Evolutionary conservation across 257 asterid genomes (phyloP).

Genomic region (Cynanchum wilfordii): DNA sequence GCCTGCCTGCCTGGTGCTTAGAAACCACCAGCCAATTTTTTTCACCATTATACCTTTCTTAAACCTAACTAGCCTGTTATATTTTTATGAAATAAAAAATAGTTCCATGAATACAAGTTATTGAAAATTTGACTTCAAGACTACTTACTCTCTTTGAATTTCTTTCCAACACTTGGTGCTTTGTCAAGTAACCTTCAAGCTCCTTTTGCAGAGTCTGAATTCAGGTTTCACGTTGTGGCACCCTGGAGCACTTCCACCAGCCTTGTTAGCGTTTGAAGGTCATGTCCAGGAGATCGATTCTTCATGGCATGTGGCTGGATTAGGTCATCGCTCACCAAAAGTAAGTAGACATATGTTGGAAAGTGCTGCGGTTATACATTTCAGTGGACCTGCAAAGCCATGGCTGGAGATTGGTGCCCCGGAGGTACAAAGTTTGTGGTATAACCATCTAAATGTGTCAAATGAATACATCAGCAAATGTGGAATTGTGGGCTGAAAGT

Average conservation of each 20-base stretch:
- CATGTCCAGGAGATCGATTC: constrained; percentile 59
- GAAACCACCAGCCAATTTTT: not conserved
- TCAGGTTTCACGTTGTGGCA: constrained; percentile 67
- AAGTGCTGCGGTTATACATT: constrained; percentile 70
- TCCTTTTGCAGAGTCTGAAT: constrained; percentile 44
- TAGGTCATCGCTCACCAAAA: constrained; percentile 48
- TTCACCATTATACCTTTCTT: not conserved
- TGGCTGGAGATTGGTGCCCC: constrained; percentile 70
- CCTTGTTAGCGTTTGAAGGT: constrained; percentile 72
- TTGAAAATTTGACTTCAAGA: not conserved
- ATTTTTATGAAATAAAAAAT: not conserved
- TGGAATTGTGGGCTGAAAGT: constrained; percentile 41
- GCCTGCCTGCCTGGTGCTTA: not conserved
- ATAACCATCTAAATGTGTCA: constrained; percentile 59
- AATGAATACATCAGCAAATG: constrained; percentile 50
- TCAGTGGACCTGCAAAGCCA: constrained; percentile 91
- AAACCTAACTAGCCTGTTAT: not conserved
- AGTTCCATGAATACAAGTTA: not conserved
- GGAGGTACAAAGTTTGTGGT: constrained; percentile 59
- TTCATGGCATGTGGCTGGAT: constrained; percentile 68
- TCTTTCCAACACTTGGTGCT: not conserved
- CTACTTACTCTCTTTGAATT: not conserved
- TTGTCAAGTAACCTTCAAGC: not conserved
- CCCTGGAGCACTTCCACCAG: constrained; percentile 81
- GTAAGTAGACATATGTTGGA: constrained; percentile 25